Conservation (phyloP, 176 grass and related monocot genomes). For the Ananas comosus region DNA sequence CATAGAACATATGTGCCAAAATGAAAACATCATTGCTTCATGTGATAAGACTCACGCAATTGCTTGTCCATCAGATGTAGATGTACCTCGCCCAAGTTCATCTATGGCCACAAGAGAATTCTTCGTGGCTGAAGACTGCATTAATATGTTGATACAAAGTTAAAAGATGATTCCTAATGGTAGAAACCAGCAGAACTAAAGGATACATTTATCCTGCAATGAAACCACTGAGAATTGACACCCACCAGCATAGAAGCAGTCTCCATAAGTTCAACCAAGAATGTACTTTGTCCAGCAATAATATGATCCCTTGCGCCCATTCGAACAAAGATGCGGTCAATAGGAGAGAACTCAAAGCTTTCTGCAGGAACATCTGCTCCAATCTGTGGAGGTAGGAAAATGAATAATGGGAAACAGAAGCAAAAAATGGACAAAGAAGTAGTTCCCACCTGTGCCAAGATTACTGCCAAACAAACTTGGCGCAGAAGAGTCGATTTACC, state of each 20-base stretch:
- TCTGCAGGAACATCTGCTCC: slow-evolving; percentile 94
- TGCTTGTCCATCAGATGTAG: slow-evolving; percentile 98
- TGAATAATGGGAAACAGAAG: slow-evolving; percentile 7
- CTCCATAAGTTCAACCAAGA: slow-evolving; percentile 82
- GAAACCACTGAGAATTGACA: slow-evolving; percentile 22
- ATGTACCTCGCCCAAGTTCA: slow-evolving; percentile 94
- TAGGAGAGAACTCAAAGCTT: slow-evolving; percentile 66
- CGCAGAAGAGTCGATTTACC: slow-evolving; percentile 97
- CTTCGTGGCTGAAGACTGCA: slow-evolving; percentile 80
- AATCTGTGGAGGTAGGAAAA: slow-evolving; percentile 44
- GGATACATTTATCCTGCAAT: slow-evolving; percentile 1
- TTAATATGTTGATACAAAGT: slow-evolving; percentile 21
- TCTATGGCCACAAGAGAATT: slow-evolving; percentile 90
- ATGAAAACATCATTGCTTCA: not conserved
- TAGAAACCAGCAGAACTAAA: slow-evolving; percentile 5
- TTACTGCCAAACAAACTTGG: slow-evolving; percentile 85
- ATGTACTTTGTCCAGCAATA: slow-evolving; percentile 89
- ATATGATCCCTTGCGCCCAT: slow-evolving; percentile 97
- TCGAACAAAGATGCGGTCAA: slow-evolving; percentile 93
- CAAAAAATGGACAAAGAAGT: slow-evolving; percentile 12
- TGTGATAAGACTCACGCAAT: slow-evolving; percentile 53
- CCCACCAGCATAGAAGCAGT: slow-evolving; percentile 89
- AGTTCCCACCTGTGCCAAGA: slow-evolving; percentile 71
- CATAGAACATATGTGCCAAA: not conserved
- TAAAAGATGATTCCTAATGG: slow-evolving; percentile 1